Conservation (phyloP, 352 stramenopile species). For the Phytophthora idaei region DNA sequence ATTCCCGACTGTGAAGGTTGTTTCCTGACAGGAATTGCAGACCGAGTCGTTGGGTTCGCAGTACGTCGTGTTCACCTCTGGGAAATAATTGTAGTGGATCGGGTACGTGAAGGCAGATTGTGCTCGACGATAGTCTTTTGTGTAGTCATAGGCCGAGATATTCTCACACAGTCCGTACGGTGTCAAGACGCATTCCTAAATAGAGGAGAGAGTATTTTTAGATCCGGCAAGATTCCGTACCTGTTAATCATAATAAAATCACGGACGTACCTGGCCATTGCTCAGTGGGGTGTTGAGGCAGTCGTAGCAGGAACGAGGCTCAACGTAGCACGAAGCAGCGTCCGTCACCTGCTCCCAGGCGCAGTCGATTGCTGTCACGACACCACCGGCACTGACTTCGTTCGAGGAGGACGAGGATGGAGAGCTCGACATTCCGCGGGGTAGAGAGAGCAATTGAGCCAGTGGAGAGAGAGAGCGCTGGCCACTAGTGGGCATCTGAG, state of each 20-base stretch:
- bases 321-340: slow-evolving; percentile 39
- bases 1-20: slow-evolving; percentile 42
- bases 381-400: not conserved
- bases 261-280: slow-evolving; percentile 36
- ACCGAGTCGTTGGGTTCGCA: slow-evolving; percentile 45
- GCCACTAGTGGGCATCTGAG: slow-evolving; percentile 1
- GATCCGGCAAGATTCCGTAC: slow-evolving; percentile 2
- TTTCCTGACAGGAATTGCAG: slow-evolving; percentile 44
- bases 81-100: slow-evolving; percentile 71
- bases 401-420: slow-evolving; percentile 11
- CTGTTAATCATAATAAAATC: slow-evolving; percentile 1
- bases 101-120: slow-evolving; percentile 41
- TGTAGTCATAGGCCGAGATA: slow-evolving; percentile 49
- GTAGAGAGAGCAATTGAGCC: not conserved
- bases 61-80: slow-evolving; percentile 57
- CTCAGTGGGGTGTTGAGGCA: slow-evolving; percentile 55
- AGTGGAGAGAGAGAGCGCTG: not conserved
- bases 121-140: slow-evolving; percentile 54
- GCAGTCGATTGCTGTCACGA: slow-evolving; percentile 40
- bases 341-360: slow-evolving; percentile 45
- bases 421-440: slow-evolving; percentile 12
- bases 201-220: slow-evolving; percentile 1
- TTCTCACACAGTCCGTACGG: slow-evolving; percentile 50
- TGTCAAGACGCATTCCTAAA: slow-evolving; percentile 53
- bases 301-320: slow-evolving; percentile 64